Base-by-base conservation (phyloP, 768 basidiomycete genomes). In the Mycena vulgaris region DNA sequence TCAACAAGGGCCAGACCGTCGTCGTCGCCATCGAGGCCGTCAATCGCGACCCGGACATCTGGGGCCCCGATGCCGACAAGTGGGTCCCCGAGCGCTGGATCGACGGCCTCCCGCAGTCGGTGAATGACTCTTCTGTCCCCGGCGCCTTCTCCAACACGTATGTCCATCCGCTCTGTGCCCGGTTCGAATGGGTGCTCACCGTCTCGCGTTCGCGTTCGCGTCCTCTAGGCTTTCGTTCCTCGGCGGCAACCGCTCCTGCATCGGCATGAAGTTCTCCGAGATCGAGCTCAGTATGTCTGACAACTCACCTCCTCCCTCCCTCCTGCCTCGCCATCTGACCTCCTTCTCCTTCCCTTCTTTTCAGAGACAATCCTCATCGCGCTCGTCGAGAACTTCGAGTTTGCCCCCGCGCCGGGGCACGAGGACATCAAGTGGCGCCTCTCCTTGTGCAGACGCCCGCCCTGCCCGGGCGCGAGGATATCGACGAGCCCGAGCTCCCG, bases 1-100 rank as follows among this genome's bases (percentile, higher is more conserved):
- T 65, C 40, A 30, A 39, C 17, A 57, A 65, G 51, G 53, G 53
- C 4, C 63, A 69, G 45, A 63, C 60, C 23, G 37, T 67, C 48
- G 8, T 58, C 21, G 57, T 67, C 21, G 6, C 66, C 19, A 59
- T 59, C 51, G 57, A 70, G 42, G 72, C 48, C 37, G 64, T 74
- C 60, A 72, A 74, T 31, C 57, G 57, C 47, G 66, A 71, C 62
- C 66, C 69, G 11, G 70, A 42, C 17, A 66, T 74, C 45, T 74
- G 70, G 70, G 73, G 73, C 45, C 66, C 70, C 52, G 66, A 71
- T 42, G 66, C 73, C 9, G 57, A 58, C 40, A 48, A 23, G 48
- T 74, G 68, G 66, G 27, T 60, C 5, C 73, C 73, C 28, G 73
- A 74, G 49, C 73, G 73, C 53, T 74, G 72, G 72, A 5, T 70